These are phyloP conservation scores for Termitomyces bulborhizus DNA, from an alignment of 768 basidiomycete species.

Conservation along the genomic window DNA sequence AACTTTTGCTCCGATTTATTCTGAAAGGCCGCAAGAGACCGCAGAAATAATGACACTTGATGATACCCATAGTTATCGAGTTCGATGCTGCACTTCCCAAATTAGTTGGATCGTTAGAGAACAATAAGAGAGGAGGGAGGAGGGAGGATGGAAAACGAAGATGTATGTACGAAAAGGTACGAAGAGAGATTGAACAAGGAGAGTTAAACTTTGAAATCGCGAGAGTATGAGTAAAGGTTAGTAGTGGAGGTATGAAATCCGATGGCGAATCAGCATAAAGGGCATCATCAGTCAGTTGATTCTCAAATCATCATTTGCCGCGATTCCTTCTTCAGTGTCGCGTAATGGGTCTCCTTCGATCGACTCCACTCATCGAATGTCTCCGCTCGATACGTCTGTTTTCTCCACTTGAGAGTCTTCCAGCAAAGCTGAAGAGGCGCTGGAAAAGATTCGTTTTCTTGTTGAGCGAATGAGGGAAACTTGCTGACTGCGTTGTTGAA, in stretches of 20 bases:
- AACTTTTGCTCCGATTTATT: not conserved
- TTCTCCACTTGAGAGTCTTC: constrained; percentile 34
- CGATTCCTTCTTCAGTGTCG: constrained; percentile 1
- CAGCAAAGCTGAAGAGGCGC: constrained; percentile 48
- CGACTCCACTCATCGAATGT: constrained; percentile 39
- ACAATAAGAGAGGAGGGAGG: not conserved
- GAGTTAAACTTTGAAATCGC: not conserved
- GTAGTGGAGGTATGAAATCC: not conserved
- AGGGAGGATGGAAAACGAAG: not conserved
- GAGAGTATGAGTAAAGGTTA: not conserved
- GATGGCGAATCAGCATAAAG: not conserved
- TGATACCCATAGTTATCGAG: not conserved
- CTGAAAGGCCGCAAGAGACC: not conserved
- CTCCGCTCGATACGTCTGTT: constrained; percentile 38
- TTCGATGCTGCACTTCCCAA: not conserved
- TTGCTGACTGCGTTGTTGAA: constrained; percentile 53
- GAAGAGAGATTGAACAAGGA: not conserved
- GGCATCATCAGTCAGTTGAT: not conserved
- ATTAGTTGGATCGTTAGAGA: not conserved
- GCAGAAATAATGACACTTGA: not conserved
- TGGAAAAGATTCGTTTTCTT: constrained; percentile 56
- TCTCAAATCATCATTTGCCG: not conserved
- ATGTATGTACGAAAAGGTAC: not conserved
- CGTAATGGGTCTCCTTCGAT: constrained; percentile 15
- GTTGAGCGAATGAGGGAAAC: constrained; percentile 38